Evolutionary conservation across 2,329 filamentous ascomycete genomes (phyloP), one percentile per base, ranked within the genome.

Genomic region (Colletotrichum neosansevieriae): DNA sequence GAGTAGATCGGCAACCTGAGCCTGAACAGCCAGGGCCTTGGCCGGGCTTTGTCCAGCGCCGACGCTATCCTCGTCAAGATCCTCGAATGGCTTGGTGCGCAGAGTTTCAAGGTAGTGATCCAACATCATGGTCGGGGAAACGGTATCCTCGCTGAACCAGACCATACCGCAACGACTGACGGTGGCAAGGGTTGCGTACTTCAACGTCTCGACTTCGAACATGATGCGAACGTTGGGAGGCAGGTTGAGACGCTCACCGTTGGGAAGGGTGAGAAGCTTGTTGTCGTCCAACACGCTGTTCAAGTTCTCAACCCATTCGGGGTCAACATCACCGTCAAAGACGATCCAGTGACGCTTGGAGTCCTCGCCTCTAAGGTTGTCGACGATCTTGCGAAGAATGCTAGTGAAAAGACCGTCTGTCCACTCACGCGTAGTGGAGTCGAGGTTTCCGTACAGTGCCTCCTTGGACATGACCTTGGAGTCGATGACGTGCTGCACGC

Each of bases 401-500:
- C 95, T 97, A 9, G 96, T 99, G 78, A 99, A 99, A 11, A 99
- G 86, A 79, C 96, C 96, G 75, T 99, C 97, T 0, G 96, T 99
- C 96, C 96, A 99, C 80, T 99, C 96, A 74, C 96, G 90, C 2
- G 96, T 99, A 2, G 96, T 99, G 67, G 93, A 94, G 79, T 99
- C 96, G 56, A 99, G 86, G 74, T 91, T 98, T 76, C 96, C 96
- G 76, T 99, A 99, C 4, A 99, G 85, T 24, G 93, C 93, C 81
- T 99, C 96, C 81, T 99, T 99, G 59, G 94, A 97, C 96, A 99
- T 99, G 79, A 99, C 97, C 83, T 99, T 99, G 45, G 95, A 97
- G 79, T 99, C 96, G 74, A 99, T 99, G 64, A 99, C 93, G 76
- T 99, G 96, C 72, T 90, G 97, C 51, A 99, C 93, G 36, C 97